These are phyloP conservation scores for Globisporangium echinulatum DNA, from an alignment of 352 stramenopile species.

Conservation along the genomic window DNA sequence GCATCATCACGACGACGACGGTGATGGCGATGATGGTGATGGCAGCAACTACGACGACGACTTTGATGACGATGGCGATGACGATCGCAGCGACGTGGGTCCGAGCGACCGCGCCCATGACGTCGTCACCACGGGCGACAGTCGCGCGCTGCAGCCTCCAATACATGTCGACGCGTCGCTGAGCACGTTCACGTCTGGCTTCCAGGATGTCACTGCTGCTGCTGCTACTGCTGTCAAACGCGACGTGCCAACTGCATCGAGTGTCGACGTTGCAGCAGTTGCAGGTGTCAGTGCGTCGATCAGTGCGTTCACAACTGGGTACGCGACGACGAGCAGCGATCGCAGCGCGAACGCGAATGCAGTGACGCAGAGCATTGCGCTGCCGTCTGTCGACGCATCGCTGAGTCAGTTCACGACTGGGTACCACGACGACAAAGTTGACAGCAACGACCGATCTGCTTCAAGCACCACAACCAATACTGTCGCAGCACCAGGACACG, in stretches of 20 bases:
- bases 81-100: background rate
- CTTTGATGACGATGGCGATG: background rate
- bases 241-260: too few relatives aligned
- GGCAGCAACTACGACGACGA: too few relatives aligned
- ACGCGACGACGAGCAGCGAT: background rate
- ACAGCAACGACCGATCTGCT: background rate
- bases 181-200: too few relatives aligned
- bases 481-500: background rate
- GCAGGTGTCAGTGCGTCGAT: conserved; percentile 15
- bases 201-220: too few relatives aligned
- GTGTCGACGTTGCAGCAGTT: too few relatives aligned
- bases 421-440: conserved; percentile 11
- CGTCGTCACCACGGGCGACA: too few relatives aligned
- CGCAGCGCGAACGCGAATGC: background rate
- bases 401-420: conserved; percentile 19
- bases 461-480: background rate
- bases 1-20: background rate
- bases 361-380: background rate
- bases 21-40: background rate
- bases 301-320: conserved; percentile 23
- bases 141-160: too few relatives aligned
- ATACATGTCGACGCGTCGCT: too few relatives aligned
- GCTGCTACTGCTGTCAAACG: too few relatives aligned
- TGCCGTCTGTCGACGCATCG: conserved; percentile 6
- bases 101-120: too few relatives aligned